These are phyloP conservation scores for Syzygium oleosum DNA, from an alignment of 345 rosid genomes.

Conservation along the genomic window DNA sequence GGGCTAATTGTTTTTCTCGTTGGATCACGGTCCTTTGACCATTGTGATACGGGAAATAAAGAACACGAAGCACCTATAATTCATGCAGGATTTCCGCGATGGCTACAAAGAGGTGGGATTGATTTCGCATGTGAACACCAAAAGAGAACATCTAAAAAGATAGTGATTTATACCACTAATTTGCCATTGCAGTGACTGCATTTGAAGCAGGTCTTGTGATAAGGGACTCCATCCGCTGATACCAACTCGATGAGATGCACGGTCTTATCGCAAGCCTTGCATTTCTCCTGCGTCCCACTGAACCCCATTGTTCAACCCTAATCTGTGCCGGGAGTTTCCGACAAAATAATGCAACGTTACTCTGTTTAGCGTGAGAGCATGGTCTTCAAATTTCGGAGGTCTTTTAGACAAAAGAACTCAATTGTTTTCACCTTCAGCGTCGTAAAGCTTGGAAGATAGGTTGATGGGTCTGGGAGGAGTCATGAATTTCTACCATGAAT, in stretches of 20 bases:
- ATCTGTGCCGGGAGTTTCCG: background rate
- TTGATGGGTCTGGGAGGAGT: background rate
- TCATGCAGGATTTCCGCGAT: background rate
- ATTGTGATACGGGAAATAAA: background rate
- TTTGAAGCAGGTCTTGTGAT: slow-evolving; percentile 87
- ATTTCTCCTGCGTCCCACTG: slow-evolving; percentile 62
- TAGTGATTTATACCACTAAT: slow-evolving; percentile 36
- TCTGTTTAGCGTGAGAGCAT: background rate
- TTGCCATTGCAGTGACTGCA: slow-evolving; percentile 80
- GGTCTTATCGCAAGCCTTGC: slow-evolving; percentile 78
- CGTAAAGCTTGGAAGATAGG: background rate
- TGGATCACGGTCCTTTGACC: background rate
- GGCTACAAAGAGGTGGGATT: background rate
- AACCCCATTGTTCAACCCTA: slow-evolving; percentile 23
- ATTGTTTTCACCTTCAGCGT: background rate
- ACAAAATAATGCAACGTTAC: background rate
- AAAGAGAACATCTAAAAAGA: background rate
- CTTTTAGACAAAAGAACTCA: background rate
- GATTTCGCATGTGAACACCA: background rate
- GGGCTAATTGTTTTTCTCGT: background rate
- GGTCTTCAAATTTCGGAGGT: background rate
- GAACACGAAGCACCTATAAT: background rate
- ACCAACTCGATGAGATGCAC: slow-evolving; percentile 62
- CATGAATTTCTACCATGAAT: background rate
- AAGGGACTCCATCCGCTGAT: slow-evolving; percentile 66